Base-by-base conservation (phyloP, 169 alveolate species). In the Cryptosporidium tyzzeri region DNA sequence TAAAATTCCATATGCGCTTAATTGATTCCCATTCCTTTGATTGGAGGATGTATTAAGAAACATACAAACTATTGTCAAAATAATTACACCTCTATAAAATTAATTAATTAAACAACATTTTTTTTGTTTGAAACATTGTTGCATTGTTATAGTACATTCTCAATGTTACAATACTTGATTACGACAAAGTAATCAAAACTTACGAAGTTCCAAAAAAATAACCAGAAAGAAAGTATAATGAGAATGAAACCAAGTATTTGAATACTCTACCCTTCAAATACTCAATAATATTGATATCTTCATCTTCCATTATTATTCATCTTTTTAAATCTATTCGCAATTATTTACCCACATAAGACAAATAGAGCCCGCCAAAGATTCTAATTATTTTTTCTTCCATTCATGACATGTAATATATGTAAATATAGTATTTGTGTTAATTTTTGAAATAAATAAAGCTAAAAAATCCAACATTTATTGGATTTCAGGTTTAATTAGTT, bases 1-100 rank as follows among this genome's bases (percentile, higher is more conserved):
- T 65, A 80, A 41, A 59, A 80, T 80, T 26, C 31, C 48, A 67
- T 80, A 80, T 39, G 89, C 80, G 39, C 89, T 80, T 41, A 80
- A 44, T 10, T 80, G 67, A 12, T n/a, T 31, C 41, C 31, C 65
- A 39, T 48, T 48, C 7, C 50, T 80, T 1, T 37, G 44, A 31
- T 16, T 35, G 16, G 89, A 41, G 5, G 89, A 80, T 14, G 89
- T 80, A 80, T 80, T 80, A 5, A 80, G 33, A 39, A 80, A 80
- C n/a, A 80, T 8, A 37, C 89, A 75, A 37, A 62, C 21, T 9
- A 80, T 80, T 23, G 75, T 62, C 29, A 80, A 48, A 39, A 80
- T 29, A 8, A 80, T 80, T 21, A 80, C 4, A 3, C 89, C 89
- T 41, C 89, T 80, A 10, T 14, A 18, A 61, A 12, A 33, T 80